Evolutionary conservation across 306 rosid genomes (phyloP), one percentile per base, ranked within the genome.

Genomic region (Geum urbanum): DNA sequence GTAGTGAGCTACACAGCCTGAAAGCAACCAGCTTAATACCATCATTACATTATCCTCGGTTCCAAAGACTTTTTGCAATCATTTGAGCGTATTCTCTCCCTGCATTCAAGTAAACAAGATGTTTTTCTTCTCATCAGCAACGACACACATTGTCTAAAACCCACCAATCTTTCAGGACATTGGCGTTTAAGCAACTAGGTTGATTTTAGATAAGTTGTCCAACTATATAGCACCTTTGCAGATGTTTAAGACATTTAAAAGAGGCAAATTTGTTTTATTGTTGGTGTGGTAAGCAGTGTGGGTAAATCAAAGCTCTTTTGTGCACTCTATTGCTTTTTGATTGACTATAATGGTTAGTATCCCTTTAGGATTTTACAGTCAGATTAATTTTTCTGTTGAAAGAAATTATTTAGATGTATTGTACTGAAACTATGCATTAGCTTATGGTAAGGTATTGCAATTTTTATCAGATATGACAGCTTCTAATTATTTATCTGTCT

Each of bases 401-500:
- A 40, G 2, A 63, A 75, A 43, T 11, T 14, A 10, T 13, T 12
- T 35, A 14, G 35, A 49, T 70, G 70, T 43, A 27, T 8, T 48
- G 35, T 18, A 19, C 45, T 51, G 7, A 74, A 43, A 37, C 46
- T 19, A 13, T 52, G 32, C 47, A n/a, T 45, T 6, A 24, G 39
- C 55, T 7, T 40, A 43, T 60, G 5, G 15, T 7, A 27, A 14
- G 61, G 40, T 57, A 20, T 16, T 66, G 50, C 56, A 15, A 18
- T 55, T 45, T 4, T 35, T 61, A 43, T 48, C 32, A 24, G 49
- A 7, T 24, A 8, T 27, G 0, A 15, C 9, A 15, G 16, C 10
- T 11, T 61, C 77, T 63, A 72, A 86, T 24, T 50, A 37, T 72
- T 24, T 69, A 70, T 85, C 69, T 67, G 53, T 79, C 65, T 64